Conservation (phyloP, 495 filamentous ascomycete species). For the Aspergillus bridgeri region DNA sequence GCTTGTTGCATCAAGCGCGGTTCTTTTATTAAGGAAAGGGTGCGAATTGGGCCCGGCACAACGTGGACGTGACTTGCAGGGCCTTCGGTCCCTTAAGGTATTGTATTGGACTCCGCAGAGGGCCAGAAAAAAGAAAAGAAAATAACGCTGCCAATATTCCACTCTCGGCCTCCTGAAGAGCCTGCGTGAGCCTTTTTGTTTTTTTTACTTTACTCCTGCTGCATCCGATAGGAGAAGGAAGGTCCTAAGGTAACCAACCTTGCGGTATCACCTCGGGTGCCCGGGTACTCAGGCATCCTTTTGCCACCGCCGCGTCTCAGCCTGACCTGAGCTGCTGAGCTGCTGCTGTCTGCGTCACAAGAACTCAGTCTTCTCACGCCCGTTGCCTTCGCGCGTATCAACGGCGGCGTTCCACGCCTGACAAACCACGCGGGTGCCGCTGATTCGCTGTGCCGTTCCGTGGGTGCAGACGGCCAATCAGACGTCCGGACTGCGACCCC, state of each 20-base stretch:
- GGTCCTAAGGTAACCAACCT: not conserved
- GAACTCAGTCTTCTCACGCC: too few relatives aligned
- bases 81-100: constrained; percentile 10
- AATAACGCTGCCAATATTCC: not conserved
- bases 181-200: too few relatives aligned
- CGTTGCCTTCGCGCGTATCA: constrained; percentile 10
- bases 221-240: not conserved
- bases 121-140: not conserved
- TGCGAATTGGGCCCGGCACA: constrained; percentile 16
- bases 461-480: constrained; percentile 13
- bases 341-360: too few relatives aligned
- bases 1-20: constrained; percentile 18
- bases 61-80: constrained; percentile 20
- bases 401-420: not conserved
- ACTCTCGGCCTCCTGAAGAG: not conserved
- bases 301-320: not conserved
- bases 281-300: not conserved
- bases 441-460: constrained; percentile 7
- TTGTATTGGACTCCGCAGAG: not conserved
- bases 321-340: too few relatives aligned
- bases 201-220: too few relatives aligned
- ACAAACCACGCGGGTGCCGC: constrained; percentile 12
- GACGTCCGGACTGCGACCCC: not conserved
- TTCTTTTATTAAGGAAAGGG: constrained; percentile 15
- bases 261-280: too few relatives aligned